Conservation (phyloP, 306 rosid genomes). For the Benincasa hispida region DNA sequence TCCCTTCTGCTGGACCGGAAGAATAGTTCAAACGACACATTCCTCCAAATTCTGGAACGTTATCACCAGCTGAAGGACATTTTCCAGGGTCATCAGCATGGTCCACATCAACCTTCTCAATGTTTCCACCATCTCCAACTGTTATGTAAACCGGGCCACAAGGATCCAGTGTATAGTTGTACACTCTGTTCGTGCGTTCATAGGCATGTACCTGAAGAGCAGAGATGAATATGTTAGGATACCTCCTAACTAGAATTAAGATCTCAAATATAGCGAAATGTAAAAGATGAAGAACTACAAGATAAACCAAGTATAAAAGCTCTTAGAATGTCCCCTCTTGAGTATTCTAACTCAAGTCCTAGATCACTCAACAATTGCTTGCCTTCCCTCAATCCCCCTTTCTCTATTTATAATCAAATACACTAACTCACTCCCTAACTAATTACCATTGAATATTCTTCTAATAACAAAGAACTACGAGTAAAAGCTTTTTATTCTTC, state of each 20-base stretch:
- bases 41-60: constrained; percentile 77
- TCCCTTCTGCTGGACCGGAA: constrained; percentile 68
- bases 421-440: too few species aligned
- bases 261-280: too few species aligned
- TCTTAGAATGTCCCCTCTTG: too few species aligned
- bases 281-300: too few species aligned
- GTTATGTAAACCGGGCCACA: constrained; percentile 81
- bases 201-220: constrained; percentile 76
- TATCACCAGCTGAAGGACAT: constrained; percentile 71
- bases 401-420: too few species aligned
- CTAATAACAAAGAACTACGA: background rate
- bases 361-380: too few species aligned
- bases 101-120: constrained; percentile 79
- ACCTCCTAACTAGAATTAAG: too few species aligned
- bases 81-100: constrained; percentile 79
- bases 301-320: too few species aligned
- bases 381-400: too few species aligned
- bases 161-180: constrained; percentile 60
- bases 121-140: constrained; percentile 93
- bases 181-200: constrained; percentile 82
- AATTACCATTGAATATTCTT: background rate
- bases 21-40: constrained; percentile 66
- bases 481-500: background rate
- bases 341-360: too few species aligned
- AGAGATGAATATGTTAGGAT: too few species aligned